These are phyloP conservation scores for Haberlea rhodopensis DNA, from an alignment of 257 asterid genomes.

Conservation along the genomic window DNA sequence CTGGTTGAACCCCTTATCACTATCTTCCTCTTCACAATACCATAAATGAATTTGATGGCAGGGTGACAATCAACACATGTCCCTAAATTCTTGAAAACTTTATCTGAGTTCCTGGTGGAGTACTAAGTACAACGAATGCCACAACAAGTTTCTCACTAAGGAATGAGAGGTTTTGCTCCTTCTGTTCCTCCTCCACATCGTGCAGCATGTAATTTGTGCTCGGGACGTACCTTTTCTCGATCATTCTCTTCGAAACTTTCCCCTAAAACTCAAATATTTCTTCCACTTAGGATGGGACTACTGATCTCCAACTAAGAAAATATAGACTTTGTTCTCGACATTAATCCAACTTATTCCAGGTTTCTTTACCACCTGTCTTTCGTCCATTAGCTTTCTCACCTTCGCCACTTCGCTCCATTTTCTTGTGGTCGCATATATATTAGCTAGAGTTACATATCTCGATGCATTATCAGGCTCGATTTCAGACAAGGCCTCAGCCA, in stretches of 20 bases:
- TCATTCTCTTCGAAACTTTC: conserved; percentile 58
- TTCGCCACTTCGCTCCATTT: conserved; percentile 66
- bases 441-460: conserved; percentile 72
- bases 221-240: conserved; percentile 66
- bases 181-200: conserved; percentile 81
- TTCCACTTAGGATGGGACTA: conserved; percentile 40
- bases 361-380: too few relatives aligned
- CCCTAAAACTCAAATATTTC: conserved; percentile 49
- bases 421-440: conserved; percentile 57
- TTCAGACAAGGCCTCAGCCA: conserved; percentile 47
- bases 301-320: conserved; percentile 58
- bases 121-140: conserved; percentile 61
- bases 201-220: conserved; percentile 58
- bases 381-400: conserved; percentile 58
- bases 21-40: conserved; percentile 52
- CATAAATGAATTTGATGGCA: conserved; percentile 64
- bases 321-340: conserved; percentile 40
- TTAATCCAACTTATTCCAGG: too few relatives aligned
- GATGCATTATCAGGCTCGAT: conserved; percentile 74
- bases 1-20: conserved; percentile 57
- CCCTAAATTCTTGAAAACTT: conserved; percentile 77
- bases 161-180: conserved; percentile 54
- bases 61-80: conserved; percentile 79
- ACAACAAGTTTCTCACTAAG: conserved; percentile 81
- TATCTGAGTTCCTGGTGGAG: conserved; percentile 44